Percentiles rank a stretch among this genome's conserved stretches.
phyloP scores from a whole-genome alignment of 2,329 filamentous ascomycete species.

The Fusarium lateritium region DNA sequence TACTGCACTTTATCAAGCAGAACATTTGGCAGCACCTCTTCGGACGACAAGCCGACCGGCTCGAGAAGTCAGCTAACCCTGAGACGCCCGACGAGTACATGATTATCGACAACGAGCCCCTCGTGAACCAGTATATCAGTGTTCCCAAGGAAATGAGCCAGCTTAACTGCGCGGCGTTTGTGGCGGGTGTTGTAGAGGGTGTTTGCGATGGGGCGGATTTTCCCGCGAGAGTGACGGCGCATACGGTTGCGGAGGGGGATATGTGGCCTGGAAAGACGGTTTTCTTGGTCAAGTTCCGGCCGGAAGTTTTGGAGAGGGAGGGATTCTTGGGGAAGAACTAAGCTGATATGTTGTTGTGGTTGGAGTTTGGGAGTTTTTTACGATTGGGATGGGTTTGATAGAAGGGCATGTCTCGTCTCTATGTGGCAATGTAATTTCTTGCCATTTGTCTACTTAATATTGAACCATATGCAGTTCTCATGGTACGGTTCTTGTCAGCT shows the following conservation, averaged over 20 bases:
- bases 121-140: conserved; percentile 94
- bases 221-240: conserved; percentile 89
- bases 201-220: conserved; percentile 95
- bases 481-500: neutral
- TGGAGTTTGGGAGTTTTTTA: conserved; percentile 41
- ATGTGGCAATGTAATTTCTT: conserved; percentile 24
- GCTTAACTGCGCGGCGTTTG: conserved; percentile 95
- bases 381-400: conserved; percentile 20
- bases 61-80: conserved; percentile 88
- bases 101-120: conserved; percentile 97
- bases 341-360: conserved; percentile 2
- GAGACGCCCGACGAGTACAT: conserved; percentile 96
- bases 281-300: conserved; percentile 92
- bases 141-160: conserved; percentile 96
- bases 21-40: conserved; percentile 95
- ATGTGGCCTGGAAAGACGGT: conserved; percentile 98
- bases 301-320: conserved; percentile 94
- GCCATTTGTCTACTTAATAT: conserved; percentile 26
- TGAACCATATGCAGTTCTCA: conserved; percentile 4
- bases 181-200: conserved; percentile 95
- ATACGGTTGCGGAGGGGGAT: conserved; percentile 80
- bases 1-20: conserved; percentile 96
- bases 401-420: conserved; percentile 22
- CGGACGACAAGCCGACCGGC: conserved; percentile 87
- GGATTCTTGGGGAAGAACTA: conserved; percentile 77